A percentile compares a stretch with the other conserved stretches of the same genome.
phyloP scores from a whole-genome alignment of 2,329 filamentous ascomycete species.

The Dichotomopilus funicola region DNA sequence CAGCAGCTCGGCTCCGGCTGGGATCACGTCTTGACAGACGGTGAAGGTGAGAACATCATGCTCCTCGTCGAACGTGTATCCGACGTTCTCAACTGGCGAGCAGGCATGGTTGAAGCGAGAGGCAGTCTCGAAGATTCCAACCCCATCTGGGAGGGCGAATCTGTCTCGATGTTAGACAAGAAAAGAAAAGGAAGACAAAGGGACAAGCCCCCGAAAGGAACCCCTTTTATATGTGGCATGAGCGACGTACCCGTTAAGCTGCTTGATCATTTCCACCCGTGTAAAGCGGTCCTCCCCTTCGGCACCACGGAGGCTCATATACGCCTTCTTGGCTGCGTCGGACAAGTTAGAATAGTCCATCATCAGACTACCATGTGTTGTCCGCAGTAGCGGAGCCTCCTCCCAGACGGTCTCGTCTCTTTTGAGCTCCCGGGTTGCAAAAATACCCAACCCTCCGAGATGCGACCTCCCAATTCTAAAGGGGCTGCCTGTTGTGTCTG shows the following conservation, averaged over 20 bases:
- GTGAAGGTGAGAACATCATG: constrained; percentile 36
- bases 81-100: constrained; percentile 34
- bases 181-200: background rate
- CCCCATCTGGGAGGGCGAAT: constrained; percentile 20
- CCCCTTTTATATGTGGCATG: background rate
- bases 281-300: constrained; percentile 22
- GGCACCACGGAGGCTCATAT: constrained; percentile 34
- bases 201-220: background rate
- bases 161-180: constrained; percentile 17
- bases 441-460: constrained; percentile 41
- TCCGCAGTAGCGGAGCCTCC: constrained; percentile 39
- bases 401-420: constrained; percentile 37
- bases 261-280: constrained; percentile 36
- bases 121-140: constrained; percentile 43
- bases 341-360: constrained; percentile 33
- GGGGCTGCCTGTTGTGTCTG: constrained; percentile 25
- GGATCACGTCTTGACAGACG: constrained; percentile 31
- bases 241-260: constrained; percentile 40
- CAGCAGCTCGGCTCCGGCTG: constrained; percentile 42
- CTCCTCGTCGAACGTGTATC: constrained; percentile 36
- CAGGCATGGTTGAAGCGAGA: constrained; percentile 57
- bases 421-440: constrained; percentile 36
- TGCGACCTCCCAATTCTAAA: constrained; percentile 37
- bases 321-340: constrained; percentile 27
- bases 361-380: constrained; percentile 26